Evolutionary conservation across 164 flowering plant species (phyloP).

Genomic region (Santalum album): DNA sequence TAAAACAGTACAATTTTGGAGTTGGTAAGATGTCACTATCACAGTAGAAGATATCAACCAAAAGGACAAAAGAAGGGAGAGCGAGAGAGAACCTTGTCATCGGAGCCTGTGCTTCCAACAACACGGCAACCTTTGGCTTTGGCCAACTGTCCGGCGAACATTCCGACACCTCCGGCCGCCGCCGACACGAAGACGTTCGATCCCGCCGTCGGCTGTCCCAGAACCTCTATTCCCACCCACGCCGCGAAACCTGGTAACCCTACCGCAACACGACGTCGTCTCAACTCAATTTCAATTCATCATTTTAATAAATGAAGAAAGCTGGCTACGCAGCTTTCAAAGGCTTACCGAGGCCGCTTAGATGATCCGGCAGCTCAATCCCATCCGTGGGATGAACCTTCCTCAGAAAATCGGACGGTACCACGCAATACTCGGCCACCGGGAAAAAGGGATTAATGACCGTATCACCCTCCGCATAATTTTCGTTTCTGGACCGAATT

Average conservation of each 20-base stretch:
- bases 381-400: conserved; percentile 24
- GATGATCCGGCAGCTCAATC: conserved; percentile 23
- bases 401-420: conserved; percentile 11
- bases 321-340: too few species aligned
- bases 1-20: too few species aligned
- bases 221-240: conserved; percentile 31
- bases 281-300: too few species aligned
- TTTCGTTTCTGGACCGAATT: conserved; percentile 17
- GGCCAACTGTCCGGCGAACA: conserved; percentile 42
- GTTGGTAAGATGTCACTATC: too few species aligned
- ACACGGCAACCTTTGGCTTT: conserved; percentile 40
- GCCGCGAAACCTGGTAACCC: conserved; percentile 46
- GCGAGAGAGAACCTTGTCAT: conserved; percentile 30
- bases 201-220: conserved; percentile 26
- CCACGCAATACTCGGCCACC: conserved; percentile 25
- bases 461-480: conserved; percentile 24
- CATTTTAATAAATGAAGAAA: too few species aligned
- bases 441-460: conserved; percentile 17
- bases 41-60: too few species aligned
- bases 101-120: conserved; percentile 41
- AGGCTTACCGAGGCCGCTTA: conserved; percentile 27
- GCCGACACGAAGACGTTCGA: conserved; percentile 40
- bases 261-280: not conserved
- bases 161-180: conserved; percentile 47
- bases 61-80: too few species aligned